phyloP scores from a whole-genome alignment of 306 rosid species.

The Morella rubra region DNA sequence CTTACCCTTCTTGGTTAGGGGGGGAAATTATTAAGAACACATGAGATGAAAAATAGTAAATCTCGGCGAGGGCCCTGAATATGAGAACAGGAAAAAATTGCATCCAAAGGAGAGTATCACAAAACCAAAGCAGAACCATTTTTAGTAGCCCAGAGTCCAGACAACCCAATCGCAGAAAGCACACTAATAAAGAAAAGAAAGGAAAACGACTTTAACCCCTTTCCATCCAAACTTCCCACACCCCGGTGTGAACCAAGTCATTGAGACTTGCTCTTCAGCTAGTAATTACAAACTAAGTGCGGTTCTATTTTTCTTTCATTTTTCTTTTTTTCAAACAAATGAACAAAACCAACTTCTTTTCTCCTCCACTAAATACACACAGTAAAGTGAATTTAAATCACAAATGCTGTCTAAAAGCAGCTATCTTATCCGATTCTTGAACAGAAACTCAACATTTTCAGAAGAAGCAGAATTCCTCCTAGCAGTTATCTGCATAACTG shows the following conservation, averaged over 20 bases:
- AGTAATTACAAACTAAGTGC: too few relatives aligned
- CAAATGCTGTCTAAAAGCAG: slow-evolving; percentile 7
- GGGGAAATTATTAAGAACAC: not conserved
- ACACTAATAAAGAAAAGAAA: not conserved
- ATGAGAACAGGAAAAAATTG: not conserved
- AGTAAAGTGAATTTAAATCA: not conserved
- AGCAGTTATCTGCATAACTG: slow-evolving; percentile 65
- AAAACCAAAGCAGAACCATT: not conserved
- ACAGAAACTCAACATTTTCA: slow-evolving; percentile 60
- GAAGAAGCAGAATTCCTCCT: slow-evolving; percentile 55
- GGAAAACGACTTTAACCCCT: not conserved
- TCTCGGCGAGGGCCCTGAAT: not conserved
- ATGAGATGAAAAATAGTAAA: not conserved
- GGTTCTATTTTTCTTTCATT: too few relatives aligned
- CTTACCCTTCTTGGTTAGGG: too few relatives aligned
- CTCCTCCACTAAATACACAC: not conserved
- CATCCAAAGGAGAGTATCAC: not conserved
- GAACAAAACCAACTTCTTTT: not conserved
- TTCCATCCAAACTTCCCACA: not conserved
- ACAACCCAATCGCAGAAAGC: not conserved
- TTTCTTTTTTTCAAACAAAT: too few relatives aligned
- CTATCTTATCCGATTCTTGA: slow-evolving; percentile 71
- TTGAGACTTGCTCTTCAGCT: too few relatives aligned
- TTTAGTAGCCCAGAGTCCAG: not conserved
- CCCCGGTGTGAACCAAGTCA: too few relatives aligned